Conservation (phyloP, 2,329 filamentous ascomycete genomes). For the Coccinonectria pachysandricola region DNA sequence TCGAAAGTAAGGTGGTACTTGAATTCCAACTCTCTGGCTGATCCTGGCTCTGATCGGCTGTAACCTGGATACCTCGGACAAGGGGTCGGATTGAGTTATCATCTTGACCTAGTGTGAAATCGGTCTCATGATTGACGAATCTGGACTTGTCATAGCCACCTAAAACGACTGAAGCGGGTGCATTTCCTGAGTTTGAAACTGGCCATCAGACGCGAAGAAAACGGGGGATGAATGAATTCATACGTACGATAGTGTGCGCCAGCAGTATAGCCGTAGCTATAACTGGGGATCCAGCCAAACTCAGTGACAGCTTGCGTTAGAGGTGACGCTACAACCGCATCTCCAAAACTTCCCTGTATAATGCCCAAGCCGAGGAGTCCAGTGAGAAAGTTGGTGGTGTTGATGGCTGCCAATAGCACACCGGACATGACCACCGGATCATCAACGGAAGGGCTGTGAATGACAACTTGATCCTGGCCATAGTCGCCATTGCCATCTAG, state of each 20-base stretch:
- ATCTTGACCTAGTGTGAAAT: slow-evolving; percentile 46
- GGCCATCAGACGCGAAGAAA: too few relatives aligned
- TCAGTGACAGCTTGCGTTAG: slow-evolving; percentile 48
- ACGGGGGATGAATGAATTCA: too few relatives aligned
- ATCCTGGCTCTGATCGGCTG: slow-evolving; percentile 20
- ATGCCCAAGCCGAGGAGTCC: slow-evolving; percentile 49
- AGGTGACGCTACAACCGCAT: slow-evolving; percentile 38
- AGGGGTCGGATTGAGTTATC: slow-evolving; percentile 48
- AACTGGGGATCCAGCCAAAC: slow-evolving; percentile 53
- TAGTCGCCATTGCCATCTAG: slow-evolving; percentile 53
- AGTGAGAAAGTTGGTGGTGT: slow-evolving; percentile 43
- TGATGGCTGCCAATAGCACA: slow-evolving; percentile 41
- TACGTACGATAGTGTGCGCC: slow-evolving; percentile 59
- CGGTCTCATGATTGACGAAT: slow-evolving; percentile 48
- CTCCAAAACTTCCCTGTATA: slow-evolving; percentile 40
- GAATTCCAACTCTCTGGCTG: slow-evolving; percentile 29
- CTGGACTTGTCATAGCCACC: slow-evolving; percentile 60
- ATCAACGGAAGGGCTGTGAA: slow-evolving; percentile 28
- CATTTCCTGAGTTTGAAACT: slow-evolving; percentile 25
- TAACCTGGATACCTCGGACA: slow-evolving; percentile 45
- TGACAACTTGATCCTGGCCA: slow-evolving; percentile 41
- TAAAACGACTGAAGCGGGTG: slow-evolving; percentile 50
- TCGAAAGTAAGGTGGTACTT: slow-evolving; percentile 27
- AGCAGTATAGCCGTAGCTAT: slow-evolving; percentile 67
- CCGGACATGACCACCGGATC: slow-evolving; percentile 31